Percentiles rank a stretch among this genome's conserved stretches.
Evolutionary conservation across 129 eudicot species (phyloP).

Genomic region (Centaurea solstitialis): DNA sequence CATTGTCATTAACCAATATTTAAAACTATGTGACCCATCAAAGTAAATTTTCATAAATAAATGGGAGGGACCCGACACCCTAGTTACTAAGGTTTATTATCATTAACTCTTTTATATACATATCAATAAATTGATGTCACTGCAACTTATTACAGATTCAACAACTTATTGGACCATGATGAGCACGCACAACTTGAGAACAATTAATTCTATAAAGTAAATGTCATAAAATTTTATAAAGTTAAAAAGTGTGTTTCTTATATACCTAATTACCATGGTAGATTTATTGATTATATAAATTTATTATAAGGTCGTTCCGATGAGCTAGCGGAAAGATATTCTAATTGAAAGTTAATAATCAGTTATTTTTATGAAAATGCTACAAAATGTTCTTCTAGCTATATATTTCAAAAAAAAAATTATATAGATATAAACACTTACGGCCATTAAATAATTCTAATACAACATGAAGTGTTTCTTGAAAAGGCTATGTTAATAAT

Average conservation of each 20-base stretch:
- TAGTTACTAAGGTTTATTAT: not conserved
- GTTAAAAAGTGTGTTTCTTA: no score
- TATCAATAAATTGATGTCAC: not conserved
- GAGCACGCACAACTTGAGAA: not conserved
- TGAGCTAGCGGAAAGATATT: no score
- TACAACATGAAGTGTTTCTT: not conserved
- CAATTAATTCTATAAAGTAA: not conserved
- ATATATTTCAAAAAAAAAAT: not conserved
- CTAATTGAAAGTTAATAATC: not conserved
- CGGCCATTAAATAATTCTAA: not conserved
- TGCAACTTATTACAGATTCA: conserved; percentile 6
- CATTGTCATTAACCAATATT: no score
- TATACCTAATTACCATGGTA: no score
- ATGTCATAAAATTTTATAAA: not conserved
- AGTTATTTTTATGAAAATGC: not conserved
- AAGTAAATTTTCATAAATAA: conserved; percentile 9
- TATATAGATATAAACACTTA: not conserved
- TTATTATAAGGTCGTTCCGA: no score
- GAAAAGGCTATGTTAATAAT: not conserved
- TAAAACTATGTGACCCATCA: not conserved
- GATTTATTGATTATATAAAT: no score
- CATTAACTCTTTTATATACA: not conserved
- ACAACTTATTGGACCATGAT: not conserved
- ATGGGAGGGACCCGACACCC: not conserved
- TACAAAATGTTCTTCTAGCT: no score